Percentiles rank a stretch among this genome's conserved stretches.
phyloP scores from a whole-genome alignment of 805 yeast species.

The Ascoidea rubescens region DNA sequence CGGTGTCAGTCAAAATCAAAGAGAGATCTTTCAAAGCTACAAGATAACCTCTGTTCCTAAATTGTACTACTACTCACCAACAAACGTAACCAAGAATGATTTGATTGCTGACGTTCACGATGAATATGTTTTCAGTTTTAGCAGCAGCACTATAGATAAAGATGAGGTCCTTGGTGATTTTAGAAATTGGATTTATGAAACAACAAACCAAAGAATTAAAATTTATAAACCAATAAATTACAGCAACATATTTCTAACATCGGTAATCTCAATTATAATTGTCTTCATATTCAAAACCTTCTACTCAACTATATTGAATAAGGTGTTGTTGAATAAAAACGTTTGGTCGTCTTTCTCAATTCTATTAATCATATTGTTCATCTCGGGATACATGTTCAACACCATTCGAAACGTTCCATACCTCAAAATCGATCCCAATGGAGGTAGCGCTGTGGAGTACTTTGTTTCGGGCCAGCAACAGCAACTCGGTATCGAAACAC shows the following conservation, averaged over 20 bases:
- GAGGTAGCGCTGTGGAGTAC: slow-evolving; percentile 27
- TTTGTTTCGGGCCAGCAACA: slow-evolving; percentile 49
- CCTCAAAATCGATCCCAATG: slow-evolving; percentile 26
- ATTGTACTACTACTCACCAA: slow-evolving; percentile 46
- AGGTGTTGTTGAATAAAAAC: slow-evolving; percentile 32
- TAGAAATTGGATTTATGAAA: slow-evolving; percentile 15
- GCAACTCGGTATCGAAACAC: slow-evolving; percentile 85
- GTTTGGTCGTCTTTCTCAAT: slow-evolving; percentile 65
- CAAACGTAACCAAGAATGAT: slow-evolving; percentile 17
- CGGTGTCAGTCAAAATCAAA: slow-evolving; percentile 34
- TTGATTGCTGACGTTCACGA: slow-evolving; percentile 18
- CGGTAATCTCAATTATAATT: slow-evolving; percentile 20
- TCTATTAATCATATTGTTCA: slow-evolving; percentile 55
- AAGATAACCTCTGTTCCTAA: slow-evolving; percentile 68
- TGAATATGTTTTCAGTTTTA: slow-evolving; percentile 27
- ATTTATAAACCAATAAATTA: slow-evolving; percentile 24
- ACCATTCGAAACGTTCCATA: slow-evolving; percentile 59
- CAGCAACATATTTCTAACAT: slow-evolving; percentile 20
- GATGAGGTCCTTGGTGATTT: slow-evolving; percentile 24
- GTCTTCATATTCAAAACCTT: slow-evolving; percentile 14
- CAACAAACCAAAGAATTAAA: slow-evolving; percentile 12
- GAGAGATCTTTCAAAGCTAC: slow-evolving; percentile 27
- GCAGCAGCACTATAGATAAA: slow-evolving; percentile 12
- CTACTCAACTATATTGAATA: slow-evolving; percentile 19
- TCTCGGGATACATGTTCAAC: slow-evolving; percentile 89